Evolutionary conservation across 192 early-diverging fungal genomes (phyloP), one percentile per base, ranked within the genome.

Genomic region (Rhizophagus prolifer): DNA sequence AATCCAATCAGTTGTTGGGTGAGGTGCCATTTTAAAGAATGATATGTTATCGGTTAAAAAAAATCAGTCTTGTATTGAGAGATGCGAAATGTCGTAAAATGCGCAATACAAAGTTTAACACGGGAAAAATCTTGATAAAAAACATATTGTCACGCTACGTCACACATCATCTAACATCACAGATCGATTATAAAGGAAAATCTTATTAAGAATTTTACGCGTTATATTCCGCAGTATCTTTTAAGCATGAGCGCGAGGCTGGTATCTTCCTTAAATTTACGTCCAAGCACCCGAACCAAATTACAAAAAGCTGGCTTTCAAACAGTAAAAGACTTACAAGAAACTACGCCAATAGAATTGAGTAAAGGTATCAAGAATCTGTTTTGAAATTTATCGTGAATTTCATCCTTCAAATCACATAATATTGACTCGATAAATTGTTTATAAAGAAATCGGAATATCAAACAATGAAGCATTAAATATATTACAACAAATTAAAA

Each of bases 1-100:
- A 23, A 82, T 82, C 88, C 88, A 90, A 71, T 88, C 88, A 47
- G 87, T 81, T 6, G 85, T 88, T 44, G 86, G 88, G 64, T 85
- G 81, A 61, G 88, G 85, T 36, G 86, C 80, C 88, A 89, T 89
- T 67, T 28, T 81, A 21, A 54, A 4, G 6, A 54, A 19, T 19
- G 16, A 50, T n/a, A n/a, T 50, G 16, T 2, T 54, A 54, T 21
- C 19, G 19, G 12, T 44, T 44, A 44, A 44, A 12, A 44, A 44
- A 10, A 12, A 12, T 9, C 31, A 34, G 31, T 6, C 7, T 36
- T 8, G 0, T 38, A 38, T 31, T 31, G 31, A 31, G 31, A 31
- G 3, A 31, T 38, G 5, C 36, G 0, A 38, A 38, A 38, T 38
- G 13, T 13, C 13, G 4, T 10, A 50, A n/a, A 50, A 50, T 14